Evolutionary conservation across 257 asterid species (phyloP), one percentile per base, ranked within the genome.

Genomic region (Solanum infundibuliforme): DNA sequence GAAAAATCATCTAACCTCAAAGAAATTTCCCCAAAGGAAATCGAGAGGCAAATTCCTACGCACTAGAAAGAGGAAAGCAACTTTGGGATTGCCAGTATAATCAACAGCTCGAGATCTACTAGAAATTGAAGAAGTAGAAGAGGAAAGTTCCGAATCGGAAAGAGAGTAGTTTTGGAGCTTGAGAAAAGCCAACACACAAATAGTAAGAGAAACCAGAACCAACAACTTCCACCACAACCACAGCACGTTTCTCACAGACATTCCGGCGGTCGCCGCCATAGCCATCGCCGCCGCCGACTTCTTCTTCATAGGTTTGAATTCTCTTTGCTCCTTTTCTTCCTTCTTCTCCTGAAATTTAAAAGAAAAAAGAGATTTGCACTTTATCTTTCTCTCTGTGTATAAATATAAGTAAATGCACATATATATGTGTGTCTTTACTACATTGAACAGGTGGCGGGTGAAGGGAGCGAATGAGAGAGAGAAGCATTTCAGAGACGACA

Each of bases 11-110:
- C 88, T 86, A 43, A 97, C 99, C 99, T 97, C 94, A 86, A 97
- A 94, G 89, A 94, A 97, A 87, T 93, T 93, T 68, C 91, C 96
- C 99, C 99, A 96, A 4, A 97, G 93, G 87, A 96, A 97, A 94
- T 96, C 99, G 43, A 97, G 98, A 32, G 98, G 99, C 91, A 96
- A 92, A 89, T 92, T 90, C 23, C 92, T 90, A 85, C 98, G 93
- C 52, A 92, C 92, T 27, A 96, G 93, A 86, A 94, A 97, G 66
- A 96, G 87, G 89, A 97, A 97, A 8, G 99, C 98, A 89, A 97
- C 88, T 91, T 94, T 97, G 3, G 98, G 95, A 91, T 90, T 90
- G 35, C 98, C 98, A 29, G n/a, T 73, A 89, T 91, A 93, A 3
- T 87, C 69, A 79, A 85, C 65, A 89, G 89, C 62, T 21, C 95